Evolutionary conservation across 129 eudicot species (phyloP), one percentile per base, ranked within the genome.

Genomic region (Gnaphalium uliginosum): DNA sequence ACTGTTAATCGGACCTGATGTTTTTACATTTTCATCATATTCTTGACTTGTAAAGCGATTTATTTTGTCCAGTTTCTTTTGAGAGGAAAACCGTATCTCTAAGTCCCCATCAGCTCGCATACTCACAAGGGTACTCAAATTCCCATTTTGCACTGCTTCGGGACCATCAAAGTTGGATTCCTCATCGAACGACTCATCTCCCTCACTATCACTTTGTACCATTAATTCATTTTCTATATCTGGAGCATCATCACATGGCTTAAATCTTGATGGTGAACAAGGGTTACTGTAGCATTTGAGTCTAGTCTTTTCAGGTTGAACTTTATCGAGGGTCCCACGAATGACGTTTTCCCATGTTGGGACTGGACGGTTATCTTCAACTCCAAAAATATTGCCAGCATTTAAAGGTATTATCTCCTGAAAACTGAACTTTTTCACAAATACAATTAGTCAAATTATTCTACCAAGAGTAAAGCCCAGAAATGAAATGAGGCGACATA

Each of bases 351-450:
- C 98, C 98, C 98, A 94, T 68, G 70, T 76, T 50, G 87, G 78
- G 66, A 87, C 86, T 25, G 97, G 98, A 3, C 98, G 96, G 24
- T 63, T 85, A 75, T 90, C 97, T 87, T 94, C 98, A 71, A 92
- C 89, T 7, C 96, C 98, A 76, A 94, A 88, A 37, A 94, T 94
- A 73, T 94, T 94, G 29, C 93, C 96, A 65, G 98, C 97, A 76
- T 85, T 94, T 76, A 94, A 83, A 21, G 93, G 98, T 76, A 94
- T 85, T 35, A 94, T 83, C 82, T 94, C 98, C 86, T 94, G 98
- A 71, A 93, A 86, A 76, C 98, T 92, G 59, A 48, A 14, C 18
- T 57, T 32, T 68, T 5, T 48, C 57, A 50, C n/a, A 17, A 9
- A 66, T 71, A 25, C 18, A 29, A 33, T 54, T 48, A 57, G 46